Percentiles rank a stretch among this genome's conserved stretches.
These are phyloP conservation scores for Hygrocybe punicea DNA, from an alignment of 768 basidiomycete species.

Conservation along the genomic window DNA sequence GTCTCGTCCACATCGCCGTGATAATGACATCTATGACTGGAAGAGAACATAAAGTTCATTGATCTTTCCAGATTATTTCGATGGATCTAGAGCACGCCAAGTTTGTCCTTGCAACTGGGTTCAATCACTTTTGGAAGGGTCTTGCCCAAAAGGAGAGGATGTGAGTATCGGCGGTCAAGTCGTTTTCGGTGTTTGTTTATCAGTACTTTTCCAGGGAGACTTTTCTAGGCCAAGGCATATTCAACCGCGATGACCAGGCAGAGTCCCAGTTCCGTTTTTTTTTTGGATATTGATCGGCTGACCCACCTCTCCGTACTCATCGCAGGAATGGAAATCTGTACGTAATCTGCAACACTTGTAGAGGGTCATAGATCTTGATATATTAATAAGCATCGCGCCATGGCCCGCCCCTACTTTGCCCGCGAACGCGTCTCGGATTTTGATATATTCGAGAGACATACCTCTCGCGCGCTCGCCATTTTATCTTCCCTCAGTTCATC, in stretches of 20 bases:
- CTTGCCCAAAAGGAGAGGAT: slow-evolving; percentile 60
- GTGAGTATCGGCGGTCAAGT: slow-evolving; percentile 36
- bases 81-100: slow-evolving; percentile 72
- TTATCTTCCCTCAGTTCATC: slow-evolving; percentile 41
- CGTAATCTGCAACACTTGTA: slow-evolving; percentile 12
- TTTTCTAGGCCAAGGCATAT: slow-evolving; percentile 73
- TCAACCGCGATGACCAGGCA: slow-evolving; percentile 73
- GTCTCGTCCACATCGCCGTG: not conserved
- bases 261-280: slow-evolving; percentile 14
- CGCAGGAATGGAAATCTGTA: slow-evolving; percentile 64
- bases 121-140: slow-evolving; percentile 67
- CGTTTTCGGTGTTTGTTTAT: not conserved
- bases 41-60: not conserved
- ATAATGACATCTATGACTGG: not conserved
- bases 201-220: slow-evolving; percentile 40
- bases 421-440: slow-evolving; percentile 70
- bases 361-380: not conserved
- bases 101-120: slow-evolving; percentile 62
- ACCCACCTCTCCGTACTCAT: not conserved
- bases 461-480: slow-evolving; percentile 45
- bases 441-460: slow-evolving; percentile 59
- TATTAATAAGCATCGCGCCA: slow-evolving; percentile 52
- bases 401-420: slow-evolving; percentile 71
- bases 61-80: slow-evolving; percentile 53
- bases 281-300: slow-evolving; percentile 5